Percentiles rank a stretch among this genome's conserved stretches.
Conservation (phyloP, 2,329 filamentous ascomycete species). For the Sodiomyces alkalinus region DNA sequence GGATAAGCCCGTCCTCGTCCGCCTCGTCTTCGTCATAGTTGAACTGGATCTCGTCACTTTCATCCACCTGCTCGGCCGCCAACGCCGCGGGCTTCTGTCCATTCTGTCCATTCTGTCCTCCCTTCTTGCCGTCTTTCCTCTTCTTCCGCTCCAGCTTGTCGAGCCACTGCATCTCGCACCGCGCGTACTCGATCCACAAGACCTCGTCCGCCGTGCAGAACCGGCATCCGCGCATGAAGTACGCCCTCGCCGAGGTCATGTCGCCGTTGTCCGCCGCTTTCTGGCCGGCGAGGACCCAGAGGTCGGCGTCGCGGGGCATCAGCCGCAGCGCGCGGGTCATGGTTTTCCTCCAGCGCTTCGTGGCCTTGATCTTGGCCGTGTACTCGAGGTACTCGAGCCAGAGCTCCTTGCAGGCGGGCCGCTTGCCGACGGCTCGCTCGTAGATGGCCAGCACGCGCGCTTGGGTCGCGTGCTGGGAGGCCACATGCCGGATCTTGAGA, state of each 20-base stretch:
- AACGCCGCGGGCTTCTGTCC: conserved; percentile 41
- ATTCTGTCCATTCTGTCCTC: too few species aligned
- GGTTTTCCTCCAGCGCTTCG: conserved; percentile 48
- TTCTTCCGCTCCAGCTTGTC: conserved; percentile 64
- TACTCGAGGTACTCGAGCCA: conserved; percentile 90
- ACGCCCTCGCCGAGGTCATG: conserved; percentile 71
- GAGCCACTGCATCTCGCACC: conserved; percentile 86
- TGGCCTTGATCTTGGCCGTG: conserved; percentile 51
- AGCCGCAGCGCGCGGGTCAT: conserved; percentile 61
- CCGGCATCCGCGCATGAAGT: conserved; percentile 75
- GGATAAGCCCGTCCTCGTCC: conserved; percentile 23
- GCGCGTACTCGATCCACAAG: conserved; percentile 82
- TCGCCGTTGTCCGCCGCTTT: conserved; percentile 68
- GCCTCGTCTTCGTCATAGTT: conserved; percentile 27
- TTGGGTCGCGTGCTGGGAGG: conserved; percentile 56
- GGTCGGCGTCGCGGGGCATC: conserved; percentile 65
- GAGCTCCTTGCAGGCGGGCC: conserved; percentile 63
- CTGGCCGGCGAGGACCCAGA: conserved; percentile 79
- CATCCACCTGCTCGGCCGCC: conserved; percentile 31
- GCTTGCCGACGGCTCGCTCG: conserved; percentile 71
- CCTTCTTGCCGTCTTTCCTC: conserved; percentile 32
- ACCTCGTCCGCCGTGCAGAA: conserved; percentile 66
- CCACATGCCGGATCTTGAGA: conserved; percentile 54
- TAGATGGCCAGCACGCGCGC: conserved; percentile 79
- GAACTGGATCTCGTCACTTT: conserved; percentile 29